phyloP scores from a whole-genome alignment of 495 filamentous ascomycete genomes.

The Staphylotrichum longicolle region DNA sequence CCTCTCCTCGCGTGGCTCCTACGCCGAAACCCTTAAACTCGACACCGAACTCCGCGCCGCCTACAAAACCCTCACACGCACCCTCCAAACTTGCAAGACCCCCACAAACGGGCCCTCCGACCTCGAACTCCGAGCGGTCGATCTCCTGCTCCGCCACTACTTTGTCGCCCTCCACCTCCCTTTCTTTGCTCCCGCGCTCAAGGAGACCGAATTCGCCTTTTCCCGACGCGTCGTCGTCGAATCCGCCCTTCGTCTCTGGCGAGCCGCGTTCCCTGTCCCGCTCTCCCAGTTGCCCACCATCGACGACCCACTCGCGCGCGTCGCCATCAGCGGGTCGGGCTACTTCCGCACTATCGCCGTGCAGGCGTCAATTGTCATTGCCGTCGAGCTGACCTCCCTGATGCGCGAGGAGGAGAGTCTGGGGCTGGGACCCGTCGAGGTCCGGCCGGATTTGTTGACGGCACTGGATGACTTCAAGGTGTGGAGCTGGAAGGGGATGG shows the following conservation, averaged over 20 bases:
- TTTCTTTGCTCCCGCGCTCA: constrained; percentile 37
- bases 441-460: constrained; percentile 49
- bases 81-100: constrained; percentile 32
- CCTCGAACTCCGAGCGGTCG: constrained; percentile 41
- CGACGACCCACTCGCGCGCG: background rate
- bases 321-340: constrained; percentile 35
- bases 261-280: constrained; percentile 34
- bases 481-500: constrained; percentile 44
- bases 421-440: constrained; percentile 17
- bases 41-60: constrained; percentile 40
- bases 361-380: constrained; percentile 46
- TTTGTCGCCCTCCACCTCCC: constrained; percentile 51
- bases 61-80: constrained; percentile 39
- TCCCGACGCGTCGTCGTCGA: constrained; percentile 51
- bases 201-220: constrained; percentile 48
- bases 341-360: constrained; percentile 41
- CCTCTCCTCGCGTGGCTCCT: constrained; percentile 31
- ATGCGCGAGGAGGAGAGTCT: constrained; percentile 48
- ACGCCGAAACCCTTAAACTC: constrained; percentile 34
- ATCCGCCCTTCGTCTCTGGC: constrained; percentile 51
- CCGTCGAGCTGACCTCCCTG: constrained; percentile 49
- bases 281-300: background rate
- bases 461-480: constrained; percentile 46
- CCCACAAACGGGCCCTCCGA: constrained; percentile 28
- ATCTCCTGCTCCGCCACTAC: constrained; percentile 48